Percentiles rank a stretch among this genome's conserved stretches.
phyloP scores from a whole-genome alignment of 129 eudicot species.

The Pittosporum tobira region DNA sequence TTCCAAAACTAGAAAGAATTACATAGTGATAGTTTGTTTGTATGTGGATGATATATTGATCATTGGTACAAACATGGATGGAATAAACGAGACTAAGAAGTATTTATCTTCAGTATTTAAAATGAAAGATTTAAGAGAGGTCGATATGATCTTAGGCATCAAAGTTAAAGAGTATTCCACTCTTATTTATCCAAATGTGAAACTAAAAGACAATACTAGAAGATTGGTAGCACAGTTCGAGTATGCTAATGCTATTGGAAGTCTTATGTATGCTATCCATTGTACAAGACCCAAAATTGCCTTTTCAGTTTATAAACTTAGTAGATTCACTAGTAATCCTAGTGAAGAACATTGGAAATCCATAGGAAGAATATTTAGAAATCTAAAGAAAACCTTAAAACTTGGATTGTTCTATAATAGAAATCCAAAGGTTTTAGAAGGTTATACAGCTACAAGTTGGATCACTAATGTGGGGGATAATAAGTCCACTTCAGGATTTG shows the following conservation, averaged over 20 bases:
- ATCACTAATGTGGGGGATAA: neutral
- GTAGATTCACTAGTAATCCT: neutral
- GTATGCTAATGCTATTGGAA: slow-evolving; percentile 13
- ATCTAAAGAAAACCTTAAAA: neutral
- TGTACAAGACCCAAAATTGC: slow-evolving; percentile 11
- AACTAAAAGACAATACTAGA: too few species aligned
- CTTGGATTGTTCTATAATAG: neutral
- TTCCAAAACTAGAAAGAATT: too few species aligned
- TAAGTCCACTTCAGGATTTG: neutral
- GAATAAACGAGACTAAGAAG: too few species aligned
- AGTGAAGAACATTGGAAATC: slow-evolving; percentile 5
- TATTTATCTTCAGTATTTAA: too few species aligned
- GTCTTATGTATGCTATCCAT: too few species aligned
- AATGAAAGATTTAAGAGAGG: too few species aligned
- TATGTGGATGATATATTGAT: too few species aligned
- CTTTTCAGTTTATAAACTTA: neutral
- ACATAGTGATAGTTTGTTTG: too few species aligned
- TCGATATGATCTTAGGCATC: too few species aligned
- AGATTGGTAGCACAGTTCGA: neutral
- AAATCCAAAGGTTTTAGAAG: neutral
- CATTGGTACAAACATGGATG: too few species aligned
- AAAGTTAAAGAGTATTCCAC: too few species aligned
- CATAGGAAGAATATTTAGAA: slow-evolving; percentile 1
- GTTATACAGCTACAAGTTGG: slow-evolving; percentile 6
- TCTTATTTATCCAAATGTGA: too few species aligned